These are phyloP conservation scores for Alternaria gaisen DNA, from an alignment of 2,329 filamentous ascomycete species.

Conservation along the genomic window DNA sequence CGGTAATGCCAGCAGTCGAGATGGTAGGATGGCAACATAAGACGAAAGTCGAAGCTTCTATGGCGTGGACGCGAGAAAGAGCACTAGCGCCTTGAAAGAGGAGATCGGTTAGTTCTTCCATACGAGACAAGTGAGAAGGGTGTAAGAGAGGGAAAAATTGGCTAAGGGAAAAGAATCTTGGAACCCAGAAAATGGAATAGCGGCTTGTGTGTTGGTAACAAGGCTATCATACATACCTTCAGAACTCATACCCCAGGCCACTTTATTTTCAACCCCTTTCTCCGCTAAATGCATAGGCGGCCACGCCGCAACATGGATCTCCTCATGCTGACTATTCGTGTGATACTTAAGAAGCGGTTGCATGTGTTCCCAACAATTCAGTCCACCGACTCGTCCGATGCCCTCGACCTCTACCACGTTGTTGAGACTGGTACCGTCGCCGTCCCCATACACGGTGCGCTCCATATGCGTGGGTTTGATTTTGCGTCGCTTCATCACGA, in stretches of 20 bases:
- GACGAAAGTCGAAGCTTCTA: slow-evolving; percentile 60
- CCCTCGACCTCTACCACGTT: slow-evolving; percentile 41
- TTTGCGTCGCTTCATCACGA: slow-evolving; percentile 52
- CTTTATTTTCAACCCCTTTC: background rate
- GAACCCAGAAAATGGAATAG: background rate
- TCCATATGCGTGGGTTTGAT: slow-evolving; percentile 57
- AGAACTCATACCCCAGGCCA: background rate
- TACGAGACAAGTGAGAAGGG: background rate
- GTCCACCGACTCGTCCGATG: background rate
- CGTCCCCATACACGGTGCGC: slow-evolving; percentile 55
- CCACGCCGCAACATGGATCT: slow-evolving; percentile 55
- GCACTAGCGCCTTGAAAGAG: background rate
- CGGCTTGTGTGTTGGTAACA: background rate
- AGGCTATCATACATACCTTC: background rate
- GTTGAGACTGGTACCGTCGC: slow-evolving; percentile 42
- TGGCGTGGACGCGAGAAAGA: background rate
- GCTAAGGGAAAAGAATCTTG: too few species aligned
- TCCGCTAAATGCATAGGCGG: slow-evolving; percentile 33
- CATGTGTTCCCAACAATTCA: slow-evolving; percentile 53
- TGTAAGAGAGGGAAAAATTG: too few species aligned
- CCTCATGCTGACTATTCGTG: slow-evolving; percentile 50
- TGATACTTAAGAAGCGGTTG: slow-evolving; percentile 56
- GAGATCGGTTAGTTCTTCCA: background rate
- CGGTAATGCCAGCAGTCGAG: slow-evolving; percentile 55
- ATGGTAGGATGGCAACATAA: slow-evolving; percentile 62